Percentiles rank a stretch among this genome's conserved stretches.
phyloP scores from a whole-genome alignment of 106 monocot genomes.

The Amphibolis antarctica region DNA sequence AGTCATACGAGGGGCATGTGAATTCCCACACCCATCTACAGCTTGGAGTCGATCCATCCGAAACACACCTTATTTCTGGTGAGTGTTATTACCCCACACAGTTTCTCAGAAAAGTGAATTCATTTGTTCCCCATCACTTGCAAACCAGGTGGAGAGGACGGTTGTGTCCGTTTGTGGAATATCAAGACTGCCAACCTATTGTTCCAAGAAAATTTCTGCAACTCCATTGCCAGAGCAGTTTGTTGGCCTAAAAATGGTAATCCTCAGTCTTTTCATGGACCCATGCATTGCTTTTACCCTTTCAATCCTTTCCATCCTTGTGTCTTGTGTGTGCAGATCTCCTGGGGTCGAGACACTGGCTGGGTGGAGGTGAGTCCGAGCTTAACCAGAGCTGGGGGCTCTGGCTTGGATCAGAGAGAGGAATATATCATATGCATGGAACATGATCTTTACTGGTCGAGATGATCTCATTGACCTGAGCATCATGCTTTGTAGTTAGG shows the following conservation, averaged over 20 bases:
- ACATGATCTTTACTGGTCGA: slow-evolving; percentile 11
- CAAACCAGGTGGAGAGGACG: slow-evolving; percentile 66
- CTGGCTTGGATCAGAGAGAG: slow-evolving; percentile 54
- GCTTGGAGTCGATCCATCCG: slow-evolving; percentile 64
- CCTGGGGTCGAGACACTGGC: not conserved
- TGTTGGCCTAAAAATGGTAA: slow-evolving; percentile 45
- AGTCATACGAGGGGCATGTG: slow-evolving; percentile 70
- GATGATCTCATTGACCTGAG: too few relatives aligned
- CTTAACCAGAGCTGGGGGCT: slow-evolving; percentile 31
- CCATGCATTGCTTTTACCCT: not conserved
- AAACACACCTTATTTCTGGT: slow-evolving; percentile 65
- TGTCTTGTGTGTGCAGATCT: slow-evolving; percentile 11
- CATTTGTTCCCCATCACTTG: not conserved
- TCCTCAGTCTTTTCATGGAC: not conserved
- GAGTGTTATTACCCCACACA: not conserved
- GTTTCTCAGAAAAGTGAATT: not conserved
- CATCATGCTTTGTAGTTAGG: too few relatives aligned
- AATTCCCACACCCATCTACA: slow-evolving; percentile 66
- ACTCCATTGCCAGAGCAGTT: slow-evolving; percentile 24
- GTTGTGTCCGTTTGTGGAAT: slow-evolving; percentile 64
- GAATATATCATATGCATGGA: slow-evolving; percentile 43
- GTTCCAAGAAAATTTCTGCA: slow-evolving; percentile 43
- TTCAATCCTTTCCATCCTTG: not conserved
- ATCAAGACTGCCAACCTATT: slow-evolving; percentile 60
- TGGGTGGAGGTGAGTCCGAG: slow-evolving; percentile 1